Evolutionary conservation across 108 stramenopile genomes (phyloP), one percentile per base, ranked within the genome.

Genomic region (Conticribra weissflogii): DNA sequence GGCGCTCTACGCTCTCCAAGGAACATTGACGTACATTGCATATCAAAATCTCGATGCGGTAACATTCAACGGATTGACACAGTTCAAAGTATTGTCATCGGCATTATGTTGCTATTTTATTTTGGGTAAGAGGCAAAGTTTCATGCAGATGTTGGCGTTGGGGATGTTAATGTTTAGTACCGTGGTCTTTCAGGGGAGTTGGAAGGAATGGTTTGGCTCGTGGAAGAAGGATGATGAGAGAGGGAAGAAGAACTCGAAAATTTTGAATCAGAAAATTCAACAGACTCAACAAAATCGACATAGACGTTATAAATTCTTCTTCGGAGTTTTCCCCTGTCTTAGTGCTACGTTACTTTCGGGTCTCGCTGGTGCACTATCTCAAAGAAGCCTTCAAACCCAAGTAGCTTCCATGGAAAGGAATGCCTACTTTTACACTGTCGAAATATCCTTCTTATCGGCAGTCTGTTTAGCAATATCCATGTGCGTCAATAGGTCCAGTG

Each of bases 61-160:
- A 0, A 88, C 89, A 2, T 97, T 87, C 75, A 96, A 96, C 71
- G 91, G 88, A 9, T 79, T 97, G 59, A 94, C 85, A 28, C 96
- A 97, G 66, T 91, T 93, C 12, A 97, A 97, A 83, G 93, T 91
- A n/a, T 45, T 97, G 18, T 76, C 79, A 25, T 93, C 96, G 24
- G 96, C 96, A 51, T 63, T 97, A 3, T 95, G 89, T 55, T 94
- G 95, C 54, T 97, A 76, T 62, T 30, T 96, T 12, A 61, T 97
- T 21, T 74, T 96, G 84, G 88, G 89, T 29, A 66, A 79, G 50
- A 50, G 23, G 52, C 93, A 93, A 72, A 86, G 92, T 25, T 32
- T 21, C 2, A 22, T 84, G 16, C 96, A 97, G 72, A 63, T 95
- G 32, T 34, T 83, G 0, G 82, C 93, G n/a, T 61, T 97, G 48